phyloP scores from a whole-genome alignment of 1,139 yeast species.

The Blastobotrys buckinghamii region DNA sequence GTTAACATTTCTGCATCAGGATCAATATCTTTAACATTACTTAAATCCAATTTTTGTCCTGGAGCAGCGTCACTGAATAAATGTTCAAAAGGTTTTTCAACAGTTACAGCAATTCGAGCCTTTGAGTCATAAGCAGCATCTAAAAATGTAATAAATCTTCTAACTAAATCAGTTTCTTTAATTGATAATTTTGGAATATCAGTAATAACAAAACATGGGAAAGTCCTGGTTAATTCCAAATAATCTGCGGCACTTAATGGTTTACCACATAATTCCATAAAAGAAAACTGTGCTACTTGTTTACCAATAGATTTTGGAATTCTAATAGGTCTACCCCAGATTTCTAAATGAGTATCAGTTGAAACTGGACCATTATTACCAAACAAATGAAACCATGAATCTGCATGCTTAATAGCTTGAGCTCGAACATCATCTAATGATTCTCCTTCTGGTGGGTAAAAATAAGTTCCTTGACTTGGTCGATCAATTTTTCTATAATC shows the following conservation, averaged over 20 bases:
- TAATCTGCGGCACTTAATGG: constrained; percentile 97
- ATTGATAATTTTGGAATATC: constrained; percentile 85
- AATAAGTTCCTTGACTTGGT: constrained; percentile 77
- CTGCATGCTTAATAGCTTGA: constrained; percentile 58
- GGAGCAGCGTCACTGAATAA: constrained; percentile 63
- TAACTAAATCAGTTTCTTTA: constrained; percentile 71
- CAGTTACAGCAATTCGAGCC: constrained; percentile 80
- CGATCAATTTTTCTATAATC: constrained; percentile 88
- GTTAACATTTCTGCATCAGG: constrained; percentile 64
- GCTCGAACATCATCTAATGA: constrained; percentile 44
- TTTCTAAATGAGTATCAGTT: constrained; percentile 42
- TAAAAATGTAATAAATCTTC: constrained; percentile 86
- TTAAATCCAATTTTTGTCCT: constrained; percentile 37
- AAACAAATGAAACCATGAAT: constrained; percentile 75
- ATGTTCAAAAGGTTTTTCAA: constrained; percentile 77
- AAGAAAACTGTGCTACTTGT: constrained; percentile 82
- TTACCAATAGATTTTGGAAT: constrained; percentile 78
- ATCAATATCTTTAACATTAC: constrained; percentile 47
- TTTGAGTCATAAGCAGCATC: constrained; percentile 94
- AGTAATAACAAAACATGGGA: constrained; percentile 73
- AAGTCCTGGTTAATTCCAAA: constrained; percentile 71
- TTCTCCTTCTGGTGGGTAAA: constrained; percentile 45
- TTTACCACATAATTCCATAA: constrained; percentile 75
- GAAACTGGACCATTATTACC: constrained; percentile 45
- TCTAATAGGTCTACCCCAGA: constrained; percentile 81